Base-by-base conservation (phyloP, 441 rosid species). In the Omphalea diandra region DNA sequence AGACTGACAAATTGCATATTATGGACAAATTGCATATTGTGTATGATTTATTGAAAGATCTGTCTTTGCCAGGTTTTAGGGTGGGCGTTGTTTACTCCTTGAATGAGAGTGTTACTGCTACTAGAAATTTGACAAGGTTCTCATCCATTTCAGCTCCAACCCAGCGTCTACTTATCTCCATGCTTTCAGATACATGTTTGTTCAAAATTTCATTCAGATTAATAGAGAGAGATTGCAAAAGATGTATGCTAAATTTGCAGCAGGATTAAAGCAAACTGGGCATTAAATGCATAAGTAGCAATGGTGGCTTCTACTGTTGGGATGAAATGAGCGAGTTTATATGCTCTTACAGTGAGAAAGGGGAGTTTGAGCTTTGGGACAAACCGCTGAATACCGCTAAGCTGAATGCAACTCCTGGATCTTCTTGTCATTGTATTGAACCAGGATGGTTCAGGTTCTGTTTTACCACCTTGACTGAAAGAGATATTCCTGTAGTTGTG, bases 361-460 rank as follows among this genome's bases (percentile, higher is more conserved):
- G 97, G 1, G 98, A 94, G 83, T 75, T 90, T 38, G 95, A 88
- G 80, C 90, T 94, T 59, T 90, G 95, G 95, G 90, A 90, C 53
- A 91, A 90, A 81, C 74, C 91, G 63, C 74, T 94, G 82, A 88
- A 80, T 73, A 75, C 76, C 57, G 91, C 84, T 20, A 88, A 87
- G 88, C 79, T 94, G 64, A 87, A 82, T 77, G 88, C 84, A 49
- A 87, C 81, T 71, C 97, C 97, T 32, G 98, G 97, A 71, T 88
- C 98, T 63, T 83, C 73, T 78, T 94, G 98, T 70, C 96, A 86
- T 65, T 94, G 97, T 69, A 94, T 91, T n/a, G 94, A 89, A 81
- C 98, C 95, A 2, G 97, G 98, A 52, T 91, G 94, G 97, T 94
- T 91, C 78, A 43, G 87, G 61, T 83, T 89, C 79, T 84, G 96